phyloP scores from a whole-genome alignment of 2,329 filamentous ascomycete species.

The Colletotrichum falcatum region DNA sequence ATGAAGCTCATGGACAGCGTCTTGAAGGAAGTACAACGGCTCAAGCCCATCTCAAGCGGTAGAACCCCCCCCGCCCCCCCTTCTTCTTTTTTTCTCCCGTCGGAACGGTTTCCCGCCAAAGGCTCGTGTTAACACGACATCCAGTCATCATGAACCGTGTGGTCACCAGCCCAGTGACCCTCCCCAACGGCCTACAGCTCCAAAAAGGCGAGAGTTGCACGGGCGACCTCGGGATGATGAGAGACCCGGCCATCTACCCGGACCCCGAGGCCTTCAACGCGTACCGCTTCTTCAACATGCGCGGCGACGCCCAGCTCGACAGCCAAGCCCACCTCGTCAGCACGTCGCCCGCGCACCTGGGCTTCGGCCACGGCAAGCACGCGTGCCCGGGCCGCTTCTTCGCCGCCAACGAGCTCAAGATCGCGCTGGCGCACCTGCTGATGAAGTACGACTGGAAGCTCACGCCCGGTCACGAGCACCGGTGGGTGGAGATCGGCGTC shows the following conservation, averaged over 20 bases:
- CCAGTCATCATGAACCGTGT: constrained; percentile 27
- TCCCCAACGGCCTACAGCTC: constrained; percentile 30
- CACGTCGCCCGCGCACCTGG: constrained; percentile 50
- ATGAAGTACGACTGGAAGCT: constrained; percentile 38
- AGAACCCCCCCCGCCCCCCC: not conserved
- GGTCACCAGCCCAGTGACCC: constrained; percentile 9
- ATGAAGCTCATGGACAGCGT: constrained; percentile 53
- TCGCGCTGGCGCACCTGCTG: constrained; percentile 33
- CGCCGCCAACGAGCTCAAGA: constrained; percentile 58
- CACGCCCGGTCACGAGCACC: constrained; percentile 12
- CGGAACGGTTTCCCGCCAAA: constrained; percentile 44
- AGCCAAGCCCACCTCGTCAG: constrained; percentile 53
- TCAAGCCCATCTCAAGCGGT: constrained; percentile 22
- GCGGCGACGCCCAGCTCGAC: not conserved
- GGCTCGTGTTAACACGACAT: not conserved
- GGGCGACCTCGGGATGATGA: constrained; percentile 20
- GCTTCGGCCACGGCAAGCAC: constrained; percentile 54
- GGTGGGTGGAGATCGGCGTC: constrained; percentile 12
- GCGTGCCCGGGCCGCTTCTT: constrained; percentile 60
- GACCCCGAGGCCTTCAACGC: constrained; percentile 19
- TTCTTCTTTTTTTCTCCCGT: constrained; percentile 62
- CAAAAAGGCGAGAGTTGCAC: constrained; percentile 25
- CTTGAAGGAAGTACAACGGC: constrained; percentile 54
- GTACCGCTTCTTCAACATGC: constrained; percentile 27
- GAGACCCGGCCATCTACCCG: constrained; percentile 9